phyloP scores from a whole-genome alignment of 768 basidiomycete species.

The Tubosaeta sp. region DNA sequence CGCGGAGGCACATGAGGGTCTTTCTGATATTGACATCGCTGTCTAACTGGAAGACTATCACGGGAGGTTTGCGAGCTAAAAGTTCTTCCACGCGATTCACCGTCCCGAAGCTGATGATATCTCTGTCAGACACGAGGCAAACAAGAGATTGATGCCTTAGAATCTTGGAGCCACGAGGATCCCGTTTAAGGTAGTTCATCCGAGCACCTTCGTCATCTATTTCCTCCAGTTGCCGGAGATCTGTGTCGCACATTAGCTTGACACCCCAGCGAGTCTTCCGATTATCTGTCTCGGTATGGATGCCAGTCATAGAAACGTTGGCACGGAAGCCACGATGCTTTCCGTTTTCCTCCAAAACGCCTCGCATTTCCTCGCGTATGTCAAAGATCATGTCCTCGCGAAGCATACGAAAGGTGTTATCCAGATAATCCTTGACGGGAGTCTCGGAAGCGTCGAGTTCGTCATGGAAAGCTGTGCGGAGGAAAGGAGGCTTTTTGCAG shows the following conservation, averaged over 20 bases:
- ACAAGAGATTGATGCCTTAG: conserved; percentile 52
- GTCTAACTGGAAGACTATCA: too few relatives aligned
- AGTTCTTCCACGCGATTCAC: too few relatives aligned
- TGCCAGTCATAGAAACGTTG: conserved; percentile 32
- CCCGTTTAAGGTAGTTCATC: conserved; percentile 31
- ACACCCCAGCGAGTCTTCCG: conserved; percentile 39
- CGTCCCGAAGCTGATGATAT: too few relatives aligned
- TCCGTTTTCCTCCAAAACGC: conserved; percentile 34
- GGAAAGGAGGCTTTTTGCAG: conserved; percentile 43
- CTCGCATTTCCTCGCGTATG: conserved; percentile 48
- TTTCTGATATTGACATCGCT: too few relatives aligned
- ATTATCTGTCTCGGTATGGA: conserved; percentile 29
- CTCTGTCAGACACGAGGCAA: conserved; percentile 45
- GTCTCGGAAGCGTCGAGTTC: conserved; percentile 17
- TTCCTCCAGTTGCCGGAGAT: conserved; percentile 33
- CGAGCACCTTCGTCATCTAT: conserved; percentile 28
- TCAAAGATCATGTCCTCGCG: conserved; percentile 62
- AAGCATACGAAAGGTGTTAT: conserved; percentile 61
- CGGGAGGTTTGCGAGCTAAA: too few relatives aligned
- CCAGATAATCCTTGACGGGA: conserved; percentile 45
- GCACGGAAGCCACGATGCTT: conserved; percentile 21
- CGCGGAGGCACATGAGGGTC: too few relatives aligned
- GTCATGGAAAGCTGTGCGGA: conserved; percentile 36
- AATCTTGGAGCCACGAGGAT: conserved; percentile 30
- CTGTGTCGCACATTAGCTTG: conserved; percentile 30